Evolutionary conservation across 1,284 basidiomycete species (phyloP).

Genomic region (Malassezia nana): DNA sequence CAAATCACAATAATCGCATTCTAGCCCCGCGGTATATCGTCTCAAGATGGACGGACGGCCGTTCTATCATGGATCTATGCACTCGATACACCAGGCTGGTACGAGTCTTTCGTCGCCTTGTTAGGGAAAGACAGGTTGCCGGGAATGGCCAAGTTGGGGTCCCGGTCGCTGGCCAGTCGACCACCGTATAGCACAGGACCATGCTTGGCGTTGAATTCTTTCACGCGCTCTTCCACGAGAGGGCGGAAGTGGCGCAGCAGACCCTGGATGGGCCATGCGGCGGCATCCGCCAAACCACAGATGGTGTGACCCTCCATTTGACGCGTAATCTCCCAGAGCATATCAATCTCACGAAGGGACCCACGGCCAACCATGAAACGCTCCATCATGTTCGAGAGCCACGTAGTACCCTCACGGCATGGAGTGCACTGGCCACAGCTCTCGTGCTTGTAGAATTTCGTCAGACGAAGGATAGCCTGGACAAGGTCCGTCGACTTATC

Average conservation of each 20-base stretch:
- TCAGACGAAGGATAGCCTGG: slow-evolving; percentile 77
- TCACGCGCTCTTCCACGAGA: slow-evolving; percentile 68
- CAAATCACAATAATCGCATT: not conserved
- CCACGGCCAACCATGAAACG: slow-evolving; percentile 72
- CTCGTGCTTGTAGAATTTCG: slow-evolving; percentile 69
- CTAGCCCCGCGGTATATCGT: not conserved
- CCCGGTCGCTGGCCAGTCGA: slow-evolving; percentile 60
- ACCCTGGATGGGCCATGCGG: slow-evolving; percentile 94
- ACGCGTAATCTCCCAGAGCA: slow-evolving; percentile 58
- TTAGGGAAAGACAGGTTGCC: slow-evolving; percentile 60
- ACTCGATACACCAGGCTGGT: slow-evolving; percentile 3
- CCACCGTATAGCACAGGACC: slow-evolving; percentile 86
- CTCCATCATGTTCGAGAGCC: slow-evolving; percentile 48
- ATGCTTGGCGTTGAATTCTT: slow-evolving; percentile 64
- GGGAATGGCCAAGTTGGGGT: slow-evolving; percentile 65
- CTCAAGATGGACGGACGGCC: not conserved
- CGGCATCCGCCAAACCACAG: slow-evolving; percentile 90
- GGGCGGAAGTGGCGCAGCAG: slow-evolving; percentile 87
- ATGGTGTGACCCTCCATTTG: slow-evolving; percentile 81
- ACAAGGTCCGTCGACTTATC: slow-evolving; percentile 86
- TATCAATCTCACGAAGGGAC: slow-evolving; percentile 88
- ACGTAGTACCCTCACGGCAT: slow-evolving; percentile 68
- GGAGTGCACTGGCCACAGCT: slow-evolving; percentile 97
- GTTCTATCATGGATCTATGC: not conserved
- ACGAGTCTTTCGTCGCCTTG: slow-evolving; percentile 10